phyloP scores from a whole-genome alignment of 139 green algal genomes.

The Nannochloris sp. region DNA sequence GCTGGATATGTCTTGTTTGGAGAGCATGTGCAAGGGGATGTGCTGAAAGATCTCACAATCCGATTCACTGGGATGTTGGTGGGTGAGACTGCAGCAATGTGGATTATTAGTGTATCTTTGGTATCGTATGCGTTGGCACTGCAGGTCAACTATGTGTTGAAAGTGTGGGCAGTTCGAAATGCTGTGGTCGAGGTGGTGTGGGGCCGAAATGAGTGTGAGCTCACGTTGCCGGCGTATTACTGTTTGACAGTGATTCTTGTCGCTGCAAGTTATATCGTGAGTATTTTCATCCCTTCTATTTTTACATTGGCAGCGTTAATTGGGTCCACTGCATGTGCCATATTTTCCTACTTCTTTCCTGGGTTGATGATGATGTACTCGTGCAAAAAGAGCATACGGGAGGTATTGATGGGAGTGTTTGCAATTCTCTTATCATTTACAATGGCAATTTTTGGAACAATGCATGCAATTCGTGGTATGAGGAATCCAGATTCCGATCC shows the following conservation, averaged over 20 bases:
- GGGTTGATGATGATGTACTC: neutral
- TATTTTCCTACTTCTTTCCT: conserved; percentile 25
- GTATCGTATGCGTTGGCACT: conserved; percentile 19
- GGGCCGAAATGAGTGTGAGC: neutral
- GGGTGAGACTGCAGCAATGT: neutral
- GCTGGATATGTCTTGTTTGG: conserved; percentile 31
- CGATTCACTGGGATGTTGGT: neutral
- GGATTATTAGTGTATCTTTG: conserved; percentile 9
- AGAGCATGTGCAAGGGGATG: conserved; percentile 17
- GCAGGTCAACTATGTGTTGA: conserved; percentile 31
- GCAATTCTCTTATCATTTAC: no score
- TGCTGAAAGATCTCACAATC: conserved; percentile 29
- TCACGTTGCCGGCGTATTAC: neutral
- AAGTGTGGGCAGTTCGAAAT: conserved; percentile 26
- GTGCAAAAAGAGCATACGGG: no score
- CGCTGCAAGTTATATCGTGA: conserved; percentile 7
- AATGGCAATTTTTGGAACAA: no score
- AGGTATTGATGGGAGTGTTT: no score
- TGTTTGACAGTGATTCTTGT: conserved; percentile 7
- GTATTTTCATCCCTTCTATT: conserved; percentile 21
- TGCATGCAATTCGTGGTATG: no score
- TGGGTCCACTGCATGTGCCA: conserved; percentile 27
- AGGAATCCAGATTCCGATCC: no score
- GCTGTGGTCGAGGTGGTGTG: conserved; percentile 10
- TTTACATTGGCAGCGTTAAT: conserved; percentile 14